Evolutionary conservation across 1,284 basidiomycete species (phyloP), one percentile per base, ranked within the genome.

Genomic region (Quambalaria eucalypti): DNA sequence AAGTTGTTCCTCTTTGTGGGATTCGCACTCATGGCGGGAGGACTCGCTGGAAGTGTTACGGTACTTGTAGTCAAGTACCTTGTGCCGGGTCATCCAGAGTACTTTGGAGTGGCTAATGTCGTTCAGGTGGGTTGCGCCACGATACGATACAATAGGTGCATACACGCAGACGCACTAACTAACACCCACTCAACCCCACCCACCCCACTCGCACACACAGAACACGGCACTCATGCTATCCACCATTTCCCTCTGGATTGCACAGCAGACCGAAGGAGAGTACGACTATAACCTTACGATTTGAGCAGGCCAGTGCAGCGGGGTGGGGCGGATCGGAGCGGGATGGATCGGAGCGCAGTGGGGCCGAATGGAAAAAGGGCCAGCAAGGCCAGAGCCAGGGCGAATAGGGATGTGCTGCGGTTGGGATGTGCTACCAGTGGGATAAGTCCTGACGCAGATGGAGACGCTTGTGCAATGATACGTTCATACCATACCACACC

Each of bases 21-120:
- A 0, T 96, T 98, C 71, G 91, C 93, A 0, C 78, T 97, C 51
- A 90, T 97, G 88, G 92, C 92, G 0, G 92, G 92, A 26, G 93
- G 92, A 1, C 77, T 97, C 51, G 92, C 92, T 10, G 92, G 92
- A 46, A 91, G 88, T 71, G 82, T 93, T 69, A 87, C 87, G 6
- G 82, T 97, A 10, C 80, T 96, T 33, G 85, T 96, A 53, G 81
- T 98, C 73, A 97, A 97, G 78, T 98, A 98, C 74, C 77, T 93
- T 61, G 78, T 95, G 29, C 81, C 83, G 7, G 81, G 81, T 23
- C 88, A 87, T 71, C 77, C 82, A 0, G 76, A 84, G 36, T 93
- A 92, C 77, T 97, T 93, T 75, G 93, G 93, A 21, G 88, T 90
- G 55, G 90, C 91, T 30, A 92, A 91, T 75, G 90, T 96, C 14